Evolutionary conservation across 352 stramenopile species (phyloP).

Genomic region (Phytophthora aleatoria): DNA sequence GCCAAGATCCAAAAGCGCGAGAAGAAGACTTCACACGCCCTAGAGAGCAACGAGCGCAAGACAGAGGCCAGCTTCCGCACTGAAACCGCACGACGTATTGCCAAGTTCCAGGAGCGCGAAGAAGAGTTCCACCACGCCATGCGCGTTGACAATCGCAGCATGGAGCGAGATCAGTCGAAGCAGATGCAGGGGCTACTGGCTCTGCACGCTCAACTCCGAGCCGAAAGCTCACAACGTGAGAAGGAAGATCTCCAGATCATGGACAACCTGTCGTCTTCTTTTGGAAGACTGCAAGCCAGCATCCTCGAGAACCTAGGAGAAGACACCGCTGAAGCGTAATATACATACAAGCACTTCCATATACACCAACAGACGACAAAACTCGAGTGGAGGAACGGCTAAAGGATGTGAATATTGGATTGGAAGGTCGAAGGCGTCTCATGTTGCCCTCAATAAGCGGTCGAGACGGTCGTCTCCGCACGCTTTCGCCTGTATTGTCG

Average conservation of each 20-base stretch:
- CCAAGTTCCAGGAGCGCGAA: constrained; percentile 64
- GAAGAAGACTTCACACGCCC: constrained; percentile 78
- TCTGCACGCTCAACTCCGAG: constrained; percentile 53
- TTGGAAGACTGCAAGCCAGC: constrained; percentile 77
- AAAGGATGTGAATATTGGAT: constrained; percentile 56
- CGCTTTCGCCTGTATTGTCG: constrained; percentile 25
- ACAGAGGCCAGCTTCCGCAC: constrained; percentile 66
- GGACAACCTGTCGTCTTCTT: constrained; percentile 78
- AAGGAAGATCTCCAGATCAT: constrained; percentile 81
- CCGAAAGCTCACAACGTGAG: constrained; percentile 55
- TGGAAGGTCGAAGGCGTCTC: constrained; percentile 36
- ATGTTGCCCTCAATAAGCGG: constrained; percentile 10
- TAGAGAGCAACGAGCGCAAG: constrained; percentile 69
- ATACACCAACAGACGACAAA: constrained; percentile 19
- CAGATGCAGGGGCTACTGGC: constrained; percentile 59
- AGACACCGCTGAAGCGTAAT: constrained; percentile 21
- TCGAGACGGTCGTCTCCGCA: constrained; percentile 17
- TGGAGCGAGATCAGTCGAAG: constrained; percentile 49
- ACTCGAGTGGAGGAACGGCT: constrained; percentile 25
- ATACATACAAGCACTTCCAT: constrained; percentile 3
- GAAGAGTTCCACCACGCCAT: constrained; percentile 74
- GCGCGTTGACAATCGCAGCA: constrained; percentile 65
- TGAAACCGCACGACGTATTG: constrained; percentile 63
- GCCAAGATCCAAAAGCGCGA: constrained; percentile 92
- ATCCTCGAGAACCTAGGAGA: constrained; percentile 86